Evolutionary conservation across 257 asterid species (phyloP), one percentile per base, ranked within the genome.

Genomic region (Nicotiana sylvestris): DNA sequence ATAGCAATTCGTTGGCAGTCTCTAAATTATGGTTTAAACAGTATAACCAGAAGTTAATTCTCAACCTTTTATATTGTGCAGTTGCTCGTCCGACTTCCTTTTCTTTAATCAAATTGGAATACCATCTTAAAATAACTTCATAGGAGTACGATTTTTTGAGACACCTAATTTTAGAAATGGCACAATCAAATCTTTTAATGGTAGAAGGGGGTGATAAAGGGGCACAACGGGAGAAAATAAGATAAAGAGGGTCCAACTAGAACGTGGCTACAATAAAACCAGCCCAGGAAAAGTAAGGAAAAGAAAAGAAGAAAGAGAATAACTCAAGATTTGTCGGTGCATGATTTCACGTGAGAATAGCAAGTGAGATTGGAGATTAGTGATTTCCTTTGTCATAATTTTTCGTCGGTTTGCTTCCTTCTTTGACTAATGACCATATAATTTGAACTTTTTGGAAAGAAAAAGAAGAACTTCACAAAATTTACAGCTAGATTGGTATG

Each of bases 261-360:
- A 70, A 70, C 60, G 21, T 70, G 78, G 78, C 78, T 70, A 7
- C 25, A 46, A 46, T 21, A 72, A 32, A 72, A 46, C 13, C 61
- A 46, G 46, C 21, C 6, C 0, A 12, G 11, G 5, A 58, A 57
- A 58, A 58, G 64, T 5, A 58, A 18, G 9, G 27, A 57, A 17
- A 39, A 39, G 25, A 7, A 39, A 70, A 39, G 57, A 70, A 43
- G 25, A 60, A 5, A 9, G 27, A 15, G 25, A 70, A 21, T 43
- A 43, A 43, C 27, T 49, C 39, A 27, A 72, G 29, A 27, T 49
- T 74, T 6, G 62, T 74, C 80, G 80, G 80, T 76, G 80, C 64
- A 76, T 76, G 16, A 76, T 27, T 13, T 76, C 80, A 76, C 80
- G 80, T 76, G 80, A 76, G 29, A 16, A 49, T 46, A 72, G n/a